These are phyloP conservation scores for Xylaria hypoxylon DNA, from an alignment of 2,329 filamentous ascomycete species.

Conservation along the genomic window DNA sequence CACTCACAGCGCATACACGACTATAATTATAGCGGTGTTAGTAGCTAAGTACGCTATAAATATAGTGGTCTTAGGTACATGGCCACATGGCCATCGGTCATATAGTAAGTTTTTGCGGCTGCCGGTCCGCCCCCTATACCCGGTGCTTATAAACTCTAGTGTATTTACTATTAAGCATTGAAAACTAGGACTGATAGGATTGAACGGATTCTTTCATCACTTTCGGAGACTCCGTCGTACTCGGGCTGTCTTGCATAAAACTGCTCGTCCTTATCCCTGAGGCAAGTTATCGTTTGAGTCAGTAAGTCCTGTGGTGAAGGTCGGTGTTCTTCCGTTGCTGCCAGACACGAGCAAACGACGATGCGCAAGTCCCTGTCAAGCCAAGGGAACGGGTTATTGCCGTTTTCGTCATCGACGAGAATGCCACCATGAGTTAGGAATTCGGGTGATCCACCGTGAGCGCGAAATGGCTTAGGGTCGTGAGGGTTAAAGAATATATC, in stretches of 20 bases:
- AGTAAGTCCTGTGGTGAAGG: not conserved
- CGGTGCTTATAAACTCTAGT: too few species aligned
- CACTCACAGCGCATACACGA: too few species aligned
- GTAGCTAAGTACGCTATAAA: too few species aligned
- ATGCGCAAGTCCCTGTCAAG: conserved; percentile 9
- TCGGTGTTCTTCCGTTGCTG: not conserved
- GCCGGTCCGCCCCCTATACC: too few species aligned
- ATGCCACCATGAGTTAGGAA: not conserved
- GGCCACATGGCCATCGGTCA: too few species aligned
- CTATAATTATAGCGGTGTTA: too few species aligned
- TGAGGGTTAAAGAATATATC: not conserved
- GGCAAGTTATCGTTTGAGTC: not conserved
- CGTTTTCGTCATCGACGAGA: conserved; percentile 2
- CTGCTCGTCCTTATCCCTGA: not conserved
- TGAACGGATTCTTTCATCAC: conserved; percentile 2
- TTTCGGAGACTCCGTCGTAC: too few species aligned
- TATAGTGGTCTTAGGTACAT: too few species aligned
- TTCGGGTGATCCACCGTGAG: not conserved
- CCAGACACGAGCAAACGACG: conserved; percentile 24
- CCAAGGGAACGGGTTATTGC: conserved; percentile 4
- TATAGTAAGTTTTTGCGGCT: too few species aligned
- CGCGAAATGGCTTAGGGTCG: not conserved
- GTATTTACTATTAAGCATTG: conserved; percentile 18
- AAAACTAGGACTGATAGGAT: conserved; percentile 4
- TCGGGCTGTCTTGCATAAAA: not conserved